phyloP scores from a whole-genome alignment of 352 stramenopile species.

The Globisporangium parvum region DNA sequence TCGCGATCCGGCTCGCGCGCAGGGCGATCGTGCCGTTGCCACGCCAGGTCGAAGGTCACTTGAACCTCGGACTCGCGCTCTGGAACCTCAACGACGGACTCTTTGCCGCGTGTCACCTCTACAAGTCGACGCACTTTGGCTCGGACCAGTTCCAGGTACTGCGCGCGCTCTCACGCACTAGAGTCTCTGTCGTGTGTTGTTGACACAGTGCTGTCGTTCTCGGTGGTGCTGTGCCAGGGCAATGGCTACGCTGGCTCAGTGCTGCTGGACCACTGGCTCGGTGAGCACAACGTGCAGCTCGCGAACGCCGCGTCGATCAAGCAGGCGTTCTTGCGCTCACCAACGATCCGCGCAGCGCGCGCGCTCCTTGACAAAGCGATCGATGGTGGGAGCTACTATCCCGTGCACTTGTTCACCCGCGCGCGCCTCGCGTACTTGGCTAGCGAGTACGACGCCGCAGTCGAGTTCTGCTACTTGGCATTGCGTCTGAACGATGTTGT shows the following conservation, averaged over 20 bases:
- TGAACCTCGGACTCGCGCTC: constrained; percentile 51
- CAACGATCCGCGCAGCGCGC: constrained; percentile 20
- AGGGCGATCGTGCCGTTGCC: constrained; percentile 32
- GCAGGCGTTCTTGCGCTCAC: constrained; percentile 21
- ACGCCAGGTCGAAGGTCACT: constrained; percentile 44
- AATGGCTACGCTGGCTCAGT: constrained; percentile 33
- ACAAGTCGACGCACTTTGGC: constrained; percentile 32
- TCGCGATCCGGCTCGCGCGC: constrained; percentile 32
- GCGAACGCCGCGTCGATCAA: constrained; percentile 12
- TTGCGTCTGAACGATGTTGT: constrained; percentile 27
- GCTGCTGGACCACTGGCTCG: constrained; percentile 29
- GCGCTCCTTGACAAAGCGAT: constrained; percentile 31
- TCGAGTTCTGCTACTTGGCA: constrained; percentile 17
- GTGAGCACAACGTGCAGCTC: constrained; percentile 8
- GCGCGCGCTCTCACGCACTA: no score
- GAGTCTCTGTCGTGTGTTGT: background rate
- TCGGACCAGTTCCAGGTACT: constrained; percentile 12
- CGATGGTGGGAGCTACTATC: constrained; percentile 18
- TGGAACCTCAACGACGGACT: constrained; percentile 16
- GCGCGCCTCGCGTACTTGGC: constrained; percentile 28
- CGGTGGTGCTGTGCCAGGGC: constrained; percentile 6
- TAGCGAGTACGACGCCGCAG: constrained; percentile 27
- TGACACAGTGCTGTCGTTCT: background rate
- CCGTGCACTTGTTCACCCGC: constrained; percentile 35
- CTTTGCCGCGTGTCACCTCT: constrained; percentile 42